phyloP scores from a whole-genome alignment of 129 eudicot genomes.

The Lactuca sativa region DNA sequence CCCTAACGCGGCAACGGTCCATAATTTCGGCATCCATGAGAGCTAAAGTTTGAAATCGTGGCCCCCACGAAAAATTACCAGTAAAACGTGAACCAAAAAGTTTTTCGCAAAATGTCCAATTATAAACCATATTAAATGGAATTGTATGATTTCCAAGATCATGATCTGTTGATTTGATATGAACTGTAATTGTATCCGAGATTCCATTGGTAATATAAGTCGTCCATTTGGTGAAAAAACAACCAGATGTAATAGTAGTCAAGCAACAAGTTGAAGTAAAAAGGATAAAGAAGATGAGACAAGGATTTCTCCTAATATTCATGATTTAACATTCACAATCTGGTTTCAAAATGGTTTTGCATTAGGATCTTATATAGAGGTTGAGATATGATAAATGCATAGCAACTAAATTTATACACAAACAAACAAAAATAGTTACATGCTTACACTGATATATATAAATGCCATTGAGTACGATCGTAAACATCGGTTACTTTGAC shows the following conservation, averaged over 20 bases:
- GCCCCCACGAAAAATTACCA: slow-evolving; percentile 19
- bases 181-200: background rate
- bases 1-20: background rate
- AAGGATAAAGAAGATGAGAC: background rate
- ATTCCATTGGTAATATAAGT: background rate
- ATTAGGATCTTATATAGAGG: too few species aligned
- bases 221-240: background rate
- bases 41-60: slow-evolving; percentile 1
- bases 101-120: slow-evolving; percentile 6
- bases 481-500: too few species aligned
- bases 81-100: background rate
- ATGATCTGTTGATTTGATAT: slow-evolving; percentile 18
- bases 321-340: background rate
- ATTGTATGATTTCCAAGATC: slow-evolving; percentile 17
- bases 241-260: background rate
- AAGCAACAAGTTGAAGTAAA: background rate
- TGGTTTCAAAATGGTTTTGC: too few species aligned
- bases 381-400: too few species aligned
- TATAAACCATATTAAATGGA: background rate
- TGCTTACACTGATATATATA: too few species aligned
- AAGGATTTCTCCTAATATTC: background rate
- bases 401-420: too few species aligned
- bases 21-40: slow-evolving; percentile 7
- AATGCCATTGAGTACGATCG: too few species aligned
- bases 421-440: too few species aligned